Evolutionary conservation across 2,329 filamentous ascomycete genomes (phyloP), one percentile per base, ranked within the genome.

Genomic region (Apiospora rasikravindrae): DNA sequence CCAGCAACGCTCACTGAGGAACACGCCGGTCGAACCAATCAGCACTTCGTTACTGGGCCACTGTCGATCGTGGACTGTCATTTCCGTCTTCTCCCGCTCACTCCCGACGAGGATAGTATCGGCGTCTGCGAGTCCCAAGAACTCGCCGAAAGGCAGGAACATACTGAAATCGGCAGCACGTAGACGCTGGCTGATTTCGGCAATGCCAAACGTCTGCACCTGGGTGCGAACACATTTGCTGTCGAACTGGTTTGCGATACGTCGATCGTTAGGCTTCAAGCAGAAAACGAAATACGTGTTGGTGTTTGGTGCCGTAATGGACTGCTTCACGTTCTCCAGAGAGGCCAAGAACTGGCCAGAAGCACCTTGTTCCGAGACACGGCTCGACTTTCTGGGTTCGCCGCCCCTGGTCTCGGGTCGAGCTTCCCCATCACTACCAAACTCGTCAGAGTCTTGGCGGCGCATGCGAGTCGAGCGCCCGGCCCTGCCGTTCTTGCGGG

Each of bases 231-330:
- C 96, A 80, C 96, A 99, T 83, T 98, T 98, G 88, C 95, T 98
- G 82, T 99, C 96, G 77, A 98, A 99, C 79, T 99, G 96, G 77
- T 99, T 99, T 74, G 96, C 96, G 76, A 99, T 99, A 69, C 96
- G 91, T 70, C 96, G 90, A 81, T 99, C 96, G 77, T 99, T 99
- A 29, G 96, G 96, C 83, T 99, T 99, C 75, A 99, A 84, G 79
- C 96, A 99, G 83, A 99, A 98, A 64, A 99, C 90, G 77, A 98
- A 98, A 83, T 99, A 99, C 0, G 93, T 90, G 78, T 99, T 99
- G 14, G 95, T 93, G 78, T 95, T 94, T 4, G 92, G 89, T 2
- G 93, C 91, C 2, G 91, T 93, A 64, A 99, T 86, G 2, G 94
- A 95, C 77, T 96, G 95, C 72, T 92, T 97, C 72, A 99, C 94